Conservation (phyloP, 306 rosid species). For the Senna tora region DNA sequence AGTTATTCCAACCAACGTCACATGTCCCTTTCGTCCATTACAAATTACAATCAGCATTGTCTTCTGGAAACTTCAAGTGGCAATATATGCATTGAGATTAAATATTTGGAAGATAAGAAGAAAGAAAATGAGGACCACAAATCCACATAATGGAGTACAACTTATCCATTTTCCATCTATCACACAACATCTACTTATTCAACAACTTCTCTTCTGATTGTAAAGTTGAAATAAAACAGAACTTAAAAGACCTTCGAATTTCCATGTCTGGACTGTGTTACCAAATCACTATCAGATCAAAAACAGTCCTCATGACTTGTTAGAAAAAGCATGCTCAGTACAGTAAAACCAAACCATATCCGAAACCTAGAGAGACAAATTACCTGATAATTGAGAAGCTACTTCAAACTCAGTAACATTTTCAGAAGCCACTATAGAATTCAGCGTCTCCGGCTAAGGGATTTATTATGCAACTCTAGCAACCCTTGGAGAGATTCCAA, state of each 20-base stretch:
- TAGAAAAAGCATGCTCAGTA: constrained; percentile 1
- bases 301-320: neutral
- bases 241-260: neutral
- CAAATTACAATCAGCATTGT: neutral
- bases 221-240: neutral
- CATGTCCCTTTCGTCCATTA: neutral
- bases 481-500: constrained; percentile 69
- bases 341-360: neutral
- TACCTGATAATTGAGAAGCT: constrained; percentile 35
- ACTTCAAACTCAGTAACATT: constrained; percentile 12
- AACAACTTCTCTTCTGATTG: neutral
- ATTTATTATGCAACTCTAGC: constrained; percentile 71
- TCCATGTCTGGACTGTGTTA: neutral
- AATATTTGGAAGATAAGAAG: neutral
- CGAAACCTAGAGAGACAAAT: constrained; percentile 22
- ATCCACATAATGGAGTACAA: neutral
- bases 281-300: neutral
- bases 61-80: constrained; percentile 2
- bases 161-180: neutral
- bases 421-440: constrained; percentile 2
- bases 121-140: neutral
- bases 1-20: too few relatives aligned
- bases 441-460: constrained; percentile 48
- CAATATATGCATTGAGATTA: neutral
- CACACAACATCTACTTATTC: constrained; percentile 7